Evolutionary conservation across 495 filamentous ascomycete species (phyloP), one percentile per base, ranked within the genome.

Genomic region (Antarctomyces pellizariae): DNA sequence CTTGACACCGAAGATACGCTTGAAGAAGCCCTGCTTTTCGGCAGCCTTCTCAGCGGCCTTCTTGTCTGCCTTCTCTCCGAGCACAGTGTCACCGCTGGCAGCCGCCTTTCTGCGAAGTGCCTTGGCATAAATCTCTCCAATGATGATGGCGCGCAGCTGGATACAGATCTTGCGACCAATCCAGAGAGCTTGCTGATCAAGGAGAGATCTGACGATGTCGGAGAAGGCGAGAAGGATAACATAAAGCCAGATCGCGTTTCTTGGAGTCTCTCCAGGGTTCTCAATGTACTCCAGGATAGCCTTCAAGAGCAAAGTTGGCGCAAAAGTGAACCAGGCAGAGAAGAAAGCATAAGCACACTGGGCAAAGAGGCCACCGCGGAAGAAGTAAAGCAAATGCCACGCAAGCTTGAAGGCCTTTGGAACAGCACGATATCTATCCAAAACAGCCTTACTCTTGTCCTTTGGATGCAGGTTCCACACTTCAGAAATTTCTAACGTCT

Each of bases 81-180:
- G 55, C 9, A 62, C 53, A 6, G 64, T 62, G 32, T 86, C 80
- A 6, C 59, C 53, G 16, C 71, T 71, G 5, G 82, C 67, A 22
- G 79, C 70, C 16, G 77, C 84, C 46, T 86, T 90, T 22, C 89
- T 69, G 34, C 83, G 64, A n/a, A 99, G 59, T 3, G 89, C 78
- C 49, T 99, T 99, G 19, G 84, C 75, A 44, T 95, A 99, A 20
- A 99, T 82, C 43, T 99, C 89, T 24, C 89, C 89, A 39, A 99
- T 76, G 22, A 99, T 79, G 38, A 99, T 80, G 13, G 89, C 82
- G 19, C 84, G 75, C 18, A 95, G 56, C 28, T 75, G 71, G 36
- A 99, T 79, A 47, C 83, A 90, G 29, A 95, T 77, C 45, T 77
- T 89, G 23, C 89, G 72, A 10, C 89, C 89, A 28, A 90, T 71